phyloP scores from a whole-genome alignment of 225 moss, liverwort and hornwort species.

The Polytrichum commune region DNA sequence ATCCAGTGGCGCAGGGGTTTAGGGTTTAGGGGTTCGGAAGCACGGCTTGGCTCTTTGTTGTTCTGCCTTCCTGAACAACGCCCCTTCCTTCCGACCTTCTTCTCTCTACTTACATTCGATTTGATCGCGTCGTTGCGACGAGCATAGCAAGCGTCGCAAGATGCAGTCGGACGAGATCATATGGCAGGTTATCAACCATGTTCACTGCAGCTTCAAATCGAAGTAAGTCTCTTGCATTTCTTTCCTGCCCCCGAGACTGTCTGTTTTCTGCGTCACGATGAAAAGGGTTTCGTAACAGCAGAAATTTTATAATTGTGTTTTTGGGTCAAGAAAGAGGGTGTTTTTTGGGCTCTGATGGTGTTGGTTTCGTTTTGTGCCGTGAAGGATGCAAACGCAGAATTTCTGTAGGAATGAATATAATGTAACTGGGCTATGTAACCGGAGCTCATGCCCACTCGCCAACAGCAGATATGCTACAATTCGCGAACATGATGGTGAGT shows the following conservation, averaged over 20 bases:
- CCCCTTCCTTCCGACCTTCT: too few species aligned
- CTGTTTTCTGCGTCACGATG: too few species aligned
- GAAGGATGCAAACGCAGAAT: constrained; percentile 86
- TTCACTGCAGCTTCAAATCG: constrained; percentile 87
- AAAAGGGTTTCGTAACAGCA: too few species aligned
- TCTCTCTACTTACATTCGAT: too few species aligned
- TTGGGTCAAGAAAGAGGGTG: too few species aligned
- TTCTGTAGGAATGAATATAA: constrained; percentile 98
- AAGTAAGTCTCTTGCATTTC: constrained; percentile 56
- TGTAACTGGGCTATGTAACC: constrained; percentile 89
- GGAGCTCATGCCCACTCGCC: constrained; percentile 87
- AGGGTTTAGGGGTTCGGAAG: too few species aligned
- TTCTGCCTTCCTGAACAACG: too few species aligned
- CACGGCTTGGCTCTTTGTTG: too few species aligned
- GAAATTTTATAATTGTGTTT: too few species aligned
- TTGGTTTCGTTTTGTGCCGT: not conserved
- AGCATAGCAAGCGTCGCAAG: constrained; percentile 14
- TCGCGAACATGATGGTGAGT: constrained; percentile 81
- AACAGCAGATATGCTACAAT: constrained; percentile 98
- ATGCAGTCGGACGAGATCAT: constrained; percentile 99
- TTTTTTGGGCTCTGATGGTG: too few species aligned
- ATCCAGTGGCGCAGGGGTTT: too few species aligned
- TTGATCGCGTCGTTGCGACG: too few species aligned
- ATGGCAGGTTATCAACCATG: constrained; percentile 95
- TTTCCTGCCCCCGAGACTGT: not conserved